Base-by-base conservation (phyloP, 345 rosid species). In the Turritis glabra region DNA sequence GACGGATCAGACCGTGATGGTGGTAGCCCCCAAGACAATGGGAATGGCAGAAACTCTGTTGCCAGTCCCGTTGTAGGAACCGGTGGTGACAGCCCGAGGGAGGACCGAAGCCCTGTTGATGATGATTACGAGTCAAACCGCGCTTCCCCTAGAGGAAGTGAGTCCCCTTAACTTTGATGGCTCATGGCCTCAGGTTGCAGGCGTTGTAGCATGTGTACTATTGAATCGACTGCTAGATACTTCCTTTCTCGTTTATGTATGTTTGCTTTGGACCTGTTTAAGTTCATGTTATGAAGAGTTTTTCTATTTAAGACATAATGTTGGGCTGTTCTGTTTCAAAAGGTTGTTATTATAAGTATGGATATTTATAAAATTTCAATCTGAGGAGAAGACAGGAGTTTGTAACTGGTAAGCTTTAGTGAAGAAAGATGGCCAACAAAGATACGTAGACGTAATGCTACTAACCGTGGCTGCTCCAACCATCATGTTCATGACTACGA, bases 401-500 rank as follows among this genome's bases (percentile, higher is more conserved):
- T 94, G 84, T 61, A 94, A 69, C 64, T 90, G 98, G 76, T 79
- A 94, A 44, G 96, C 87, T 51, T 71, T 80, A 40, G 97, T 94
- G 89, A 94, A 94, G 85, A 91, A 94, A 59, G 87, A 81, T 18
- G 96, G 93, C 98, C 96, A 94, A 44, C 86, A 94, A 3, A 90
- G 91, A 79, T 89, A 91, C 0, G 96, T 94, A 2, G 89, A 91
- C 82, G 84, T 72, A 67, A 91, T 88, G 86, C 96, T 88, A 76
- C 96, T 88, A 56, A 91, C 71, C 1, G 98, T 90, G 0, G 90
- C 77, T 19, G 98, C 93, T 7, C 93, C 93, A 0, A 94, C 75
- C 17, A 94, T 77, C 97, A 91, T 94, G 80, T 91, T 91, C 98
- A 90, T 94, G 0, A 94, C 98, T 33, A 91, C 90, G n/a, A 94